Conservation (phyloP, 2,329 filamentous ascomycete genomes). For the Penicillium expansum region DNA sequence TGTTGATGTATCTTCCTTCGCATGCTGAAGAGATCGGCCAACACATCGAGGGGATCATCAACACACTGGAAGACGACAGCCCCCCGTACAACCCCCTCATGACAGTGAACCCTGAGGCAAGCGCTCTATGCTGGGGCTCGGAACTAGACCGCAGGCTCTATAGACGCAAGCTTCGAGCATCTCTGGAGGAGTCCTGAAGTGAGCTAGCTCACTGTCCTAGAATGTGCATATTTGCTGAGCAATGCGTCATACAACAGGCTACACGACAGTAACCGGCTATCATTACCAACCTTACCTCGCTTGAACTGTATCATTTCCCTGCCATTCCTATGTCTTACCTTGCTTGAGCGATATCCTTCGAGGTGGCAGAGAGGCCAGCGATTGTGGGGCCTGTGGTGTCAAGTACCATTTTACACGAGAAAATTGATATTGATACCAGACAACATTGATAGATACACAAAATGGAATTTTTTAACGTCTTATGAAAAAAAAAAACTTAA, state of each 20-base stretch:
- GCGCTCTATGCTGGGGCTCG: conserved; percentile 81
- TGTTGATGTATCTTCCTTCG: conserved; percentile 75
- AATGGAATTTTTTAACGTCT: not conserved
- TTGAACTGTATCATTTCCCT: not conserved
- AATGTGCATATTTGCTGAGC: not conserved
- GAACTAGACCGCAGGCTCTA: conserved; percentile 79
- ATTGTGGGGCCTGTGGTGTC: conserved; percentile 17
- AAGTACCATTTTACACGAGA: not conserved
- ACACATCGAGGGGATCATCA: conserved; percentile 81
- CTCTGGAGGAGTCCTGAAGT: conserved; percentile 3
- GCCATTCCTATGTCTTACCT: not conserved
- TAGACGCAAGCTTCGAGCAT: conserved; percentile 67
- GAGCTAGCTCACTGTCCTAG: not conserved
- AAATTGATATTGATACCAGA: not conserved
- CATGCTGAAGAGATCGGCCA: conserved; percentile 72
- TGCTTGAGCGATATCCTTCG: not conserved
- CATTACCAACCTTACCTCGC: not conserved
- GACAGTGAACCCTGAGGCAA: conserved; percentile 80
- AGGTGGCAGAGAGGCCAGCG: not conserved
- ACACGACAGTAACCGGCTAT: not conserved
- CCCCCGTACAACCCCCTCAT: conserved; percentile 88
- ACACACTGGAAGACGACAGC: conserved; percentile 78
- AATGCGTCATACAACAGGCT: not conserved
- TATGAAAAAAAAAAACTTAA: not conserved
- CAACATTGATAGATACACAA: not conserved